Evolutionary conservation across 495 filamentous ascomycete genomes (phyloP).

Genomic region (Cercophora sp.): DNA sequence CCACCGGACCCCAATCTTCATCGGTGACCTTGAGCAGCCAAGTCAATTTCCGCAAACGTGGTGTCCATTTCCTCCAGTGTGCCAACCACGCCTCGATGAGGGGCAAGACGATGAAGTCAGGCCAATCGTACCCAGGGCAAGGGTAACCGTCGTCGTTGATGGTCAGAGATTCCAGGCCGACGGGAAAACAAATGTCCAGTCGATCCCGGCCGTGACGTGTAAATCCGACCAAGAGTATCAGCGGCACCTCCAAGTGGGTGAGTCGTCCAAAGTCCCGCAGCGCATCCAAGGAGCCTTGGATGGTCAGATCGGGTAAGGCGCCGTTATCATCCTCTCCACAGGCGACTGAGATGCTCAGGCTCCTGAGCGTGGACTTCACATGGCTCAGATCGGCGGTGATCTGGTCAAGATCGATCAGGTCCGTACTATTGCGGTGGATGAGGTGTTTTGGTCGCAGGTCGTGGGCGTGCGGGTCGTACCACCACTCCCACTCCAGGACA

Average conservation of each 20-base stretch:
- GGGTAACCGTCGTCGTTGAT: background rate
- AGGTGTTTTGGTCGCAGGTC: background rate
- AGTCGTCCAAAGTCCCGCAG: background rate
- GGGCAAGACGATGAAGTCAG: background rate
- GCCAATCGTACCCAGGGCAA: background rate
- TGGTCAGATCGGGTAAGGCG: background rate
- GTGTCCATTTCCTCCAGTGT: background rate
- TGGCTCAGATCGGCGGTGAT: background rate
- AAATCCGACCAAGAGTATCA: background rate
- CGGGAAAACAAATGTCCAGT: background rate
- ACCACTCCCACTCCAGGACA: background rate
- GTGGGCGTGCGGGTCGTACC: background rate
- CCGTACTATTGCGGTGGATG: background rate
- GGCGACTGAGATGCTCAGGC: background rate
- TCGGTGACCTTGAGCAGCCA: background rate
- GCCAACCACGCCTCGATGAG: background rate
- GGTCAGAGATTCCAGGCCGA: background rate
- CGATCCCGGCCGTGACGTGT: background rate
- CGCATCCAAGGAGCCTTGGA: background rate
- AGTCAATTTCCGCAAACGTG: background rate
- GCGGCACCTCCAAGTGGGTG: background rate
- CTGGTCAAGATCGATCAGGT: background rate
- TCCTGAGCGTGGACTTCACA: background rate
- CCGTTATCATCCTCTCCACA: background rate
- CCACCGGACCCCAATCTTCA: background rate